phyloP scores from a whole-genome alignment of 2,329 filamentous ascomycete genomes.

The Didymella arachidicola region DNA sequence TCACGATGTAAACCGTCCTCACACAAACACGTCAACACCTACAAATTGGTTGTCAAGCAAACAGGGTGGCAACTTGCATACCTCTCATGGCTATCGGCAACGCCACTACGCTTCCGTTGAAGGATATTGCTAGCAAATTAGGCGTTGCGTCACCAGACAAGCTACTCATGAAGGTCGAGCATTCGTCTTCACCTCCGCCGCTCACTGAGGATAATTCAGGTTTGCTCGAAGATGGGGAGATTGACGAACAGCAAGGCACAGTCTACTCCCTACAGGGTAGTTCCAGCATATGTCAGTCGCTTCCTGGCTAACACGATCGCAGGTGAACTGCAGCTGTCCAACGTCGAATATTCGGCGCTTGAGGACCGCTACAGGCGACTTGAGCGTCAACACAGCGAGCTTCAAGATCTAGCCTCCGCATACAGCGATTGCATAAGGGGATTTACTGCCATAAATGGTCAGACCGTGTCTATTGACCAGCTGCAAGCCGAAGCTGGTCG shows the following conservation, averaged over 20 bases:
- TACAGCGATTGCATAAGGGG: constrained; percentile 26
- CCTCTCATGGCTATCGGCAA: not conserved
- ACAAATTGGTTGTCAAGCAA: no score
- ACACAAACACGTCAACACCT: not conserved
- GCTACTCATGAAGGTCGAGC: constrained; percentile 2
- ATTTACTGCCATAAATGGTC: constrained; percentile 3
- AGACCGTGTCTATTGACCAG: constrained; percentile 20
- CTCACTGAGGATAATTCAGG: constrained; percentile 5
- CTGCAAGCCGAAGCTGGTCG: constrained; percentile 26
- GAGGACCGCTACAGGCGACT: constrained; percentile 23
- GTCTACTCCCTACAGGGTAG: constrained; percentile 10
- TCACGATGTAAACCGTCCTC: not conserved
- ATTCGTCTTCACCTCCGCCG: constrained; percentile 11
- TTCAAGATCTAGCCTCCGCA: constrained; percentile 19
- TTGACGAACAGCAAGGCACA: not conserved
- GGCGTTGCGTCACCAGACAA: not conserved
- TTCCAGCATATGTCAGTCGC: not conserved
- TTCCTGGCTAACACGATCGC: constrained; percentile 1
- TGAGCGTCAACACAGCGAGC: constrained; percentile 17
- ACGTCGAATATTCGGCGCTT: constrained; percentile 20
- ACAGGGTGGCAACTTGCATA: not conserved
- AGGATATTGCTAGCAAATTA: not conserved
- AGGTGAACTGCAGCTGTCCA: constrained; percentile 25
- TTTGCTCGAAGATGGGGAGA: not conserved
- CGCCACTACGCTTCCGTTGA: not conserved